These are phyloP conservation scores for Pyracantha coccinea DNA, from an alignment of 331 rosid genomes.

Conservation along the genomic window DNA sequence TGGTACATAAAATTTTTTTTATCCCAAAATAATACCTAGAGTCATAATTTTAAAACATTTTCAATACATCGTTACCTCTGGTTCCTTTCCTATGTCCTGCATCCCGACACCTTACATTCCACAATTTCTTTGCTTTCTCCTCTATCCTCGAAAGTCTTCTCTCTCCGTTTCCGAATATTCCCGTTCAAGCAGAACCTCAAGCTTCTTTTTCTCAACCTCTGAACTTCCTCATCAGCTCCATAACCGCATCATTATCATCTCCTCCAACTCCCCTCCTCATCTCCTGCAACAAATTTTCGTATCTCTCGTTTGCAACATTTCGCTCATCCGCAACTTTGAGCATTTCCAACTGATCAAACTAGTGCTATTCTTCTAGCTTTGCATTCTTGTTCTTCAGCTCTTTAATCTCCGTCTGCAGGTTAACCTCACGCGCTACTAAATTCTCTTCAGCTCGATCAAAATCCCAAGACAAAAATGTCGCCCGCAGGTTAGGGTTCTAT, in stretches of 20 bases:
- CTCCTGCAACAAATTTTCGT: neutral
- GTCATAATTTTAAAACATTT: too few relatives aligned
- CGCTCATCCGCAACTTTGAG: neutral
- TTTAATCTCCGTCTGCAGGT: neutral
- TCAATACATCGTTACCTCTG: too few relatives aligned
- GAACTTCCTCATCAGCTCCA: neutral
- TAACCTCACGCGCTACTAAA: neutral
- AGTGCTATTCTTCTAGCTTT: neutral
- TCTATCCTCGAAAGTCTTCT: neutral
- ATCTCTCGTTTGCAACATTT: neutral
- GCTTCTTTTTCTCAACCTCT: neutral
- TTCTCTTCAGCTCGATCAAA: neutral
- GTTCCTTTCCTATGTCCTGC: neutral
- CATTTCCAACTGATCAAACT: neutral
- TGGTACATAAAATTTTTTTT: too few relatives aligned
- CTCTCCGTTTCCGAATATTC: neutral
- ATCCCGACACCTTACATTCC: neutral
- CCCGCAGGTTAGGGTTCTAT: neutral
- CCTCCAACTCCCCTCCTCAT: neutral
- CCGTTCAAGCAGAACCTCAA: neutral
- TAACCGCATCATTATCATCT: neutral
- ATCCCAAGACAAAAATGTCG: neutral
- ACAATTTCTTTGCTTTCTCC: neutral
- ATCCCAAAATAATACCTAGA: too few relatives aligned
- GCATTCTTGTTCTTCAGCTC: neutral